Percentiles rank a stretch among this genome's conserved stretches.
Evolutionary conservation across 805 yeast species (phyloP).

Genomic region (Candida stauntonica): DNA sequence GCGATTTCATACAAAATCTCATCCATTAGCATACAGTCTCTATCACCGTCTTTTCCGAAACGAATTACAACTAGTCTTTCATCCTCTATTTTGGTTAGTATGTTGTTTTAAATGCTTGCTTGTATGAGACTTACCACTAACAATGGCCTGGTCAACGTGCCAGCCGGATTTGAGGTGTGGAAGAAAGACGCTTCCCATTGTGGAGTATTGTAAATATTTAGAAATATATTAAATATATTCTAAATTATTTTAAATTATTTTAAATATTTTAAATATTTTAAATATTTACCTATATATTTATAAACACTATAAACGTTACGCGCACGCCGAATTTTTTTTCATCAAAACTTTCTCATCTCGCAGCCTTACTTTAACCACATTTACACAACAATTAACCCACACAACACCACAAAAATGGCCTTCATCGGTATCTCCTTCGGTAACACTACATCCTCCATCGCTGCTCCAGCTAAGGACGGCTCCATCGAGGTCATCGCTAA

Average conservation of each 20-base stretch:
- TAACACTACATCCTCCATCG: conserved; percentile 92
- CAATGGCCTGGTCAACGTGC: conserved; percentile 98
- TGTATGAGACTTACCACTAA: conserved; percentile 26
- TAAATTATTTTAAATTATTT: no score
- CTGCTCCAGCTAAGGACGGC: conserved; percentile 80
- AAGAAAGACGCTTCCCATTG: conserved; percentile 5
- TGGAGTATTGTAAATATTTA: not conserved
- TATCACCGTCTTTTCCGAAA: conserved; percentile 77
- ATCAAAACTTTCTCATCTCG: no score
- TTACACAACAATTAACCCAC: not conserved
- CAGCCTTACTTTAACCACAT: no score
- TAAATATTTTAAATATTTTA: not conserved
- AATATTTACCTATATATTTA: not conserved
- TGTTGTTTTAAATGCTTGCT: not conserved
- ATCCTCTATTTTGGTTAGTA: conserved; percentile 46
- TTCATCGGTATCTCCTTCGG: conserved; percentile 96
- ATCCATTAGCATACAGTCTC: conserved; percentile 87
- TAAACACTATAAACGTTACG: not conserved
- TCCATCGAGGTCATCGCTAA: conserved; percentile 96
- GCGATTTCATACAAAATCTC: conserved; percentile 76
- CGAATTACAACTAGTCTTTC: conserved; percentile 83
- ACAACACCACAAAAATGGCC: conserved; percentile 26
- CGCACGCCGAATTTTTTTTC: conserved; percentile 6
- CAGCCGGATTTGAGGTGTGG: conserved; percentile 14
- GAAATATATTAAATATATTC: no score